Base-by-base conservation (phyloP, 768 basidiomycete genomes). In the Boletus edulis region DNA sequence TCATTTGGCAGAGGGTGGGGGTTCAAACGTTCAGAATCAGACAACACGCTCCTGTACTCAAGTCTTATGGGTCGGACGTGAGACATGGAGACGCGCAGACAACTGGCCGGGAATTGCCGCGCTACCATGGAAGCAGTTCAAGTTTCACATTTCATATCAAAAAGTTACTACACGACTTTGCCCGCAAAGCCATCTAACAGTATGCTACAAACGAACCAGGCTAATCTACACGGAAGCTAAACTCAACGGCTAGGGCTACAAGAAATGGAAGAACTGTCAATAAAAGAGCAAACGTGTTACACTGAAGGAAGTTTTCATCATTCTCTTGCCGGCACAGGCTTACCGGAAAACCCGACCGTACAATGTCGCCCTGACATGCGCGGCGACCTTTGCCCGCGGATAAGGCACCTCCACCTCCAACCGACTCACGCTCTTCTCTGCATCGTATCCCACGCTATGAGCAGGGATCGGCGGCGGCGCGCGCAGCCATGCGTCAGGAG, bases 261-360 rank as follows among this genome's bases (percentile, higher is more conserved):
- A 53, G 52, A 32, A 41, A 37, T 5, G 7, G 46, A 52, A 46
- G 39, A 59, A 11, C 34, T 32, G 12, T 22, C 2, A n/a, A 29
- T 2, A 24, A 24, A 42, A 29, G 22, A 22, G 22, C 22, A 1
- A 24, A 24, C 22, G 22, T 24, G 4, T 24, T 4, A 24, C 2
- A 38, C 29, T 31, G 70, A n/a, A n/a, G n/a, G n/a, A n/a, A n/a
- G n/a, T n/a, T 73, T 55, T 80, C 79, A n/a, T n/a, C 50, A 2
- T 54, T 59, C 18, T 40, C 58, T 44, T 56, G 55, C 18, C 29
- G 5, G 12, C 15, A 37, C 18, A 20, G 17, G 14, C 9, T n/a
- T 45, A n/a, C 13, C 24, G 34, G 22, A 49, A 38, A 44, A 3
- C 10, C 47, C 52, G 1, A 29, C 22, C 2, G 27, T 20, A n/a